Evolutionary conservation across 148 eudicot genomes (phyloP), one percentile per base, ranked within the genome.

Genomic region (Persicaria maculosa): DNA sequence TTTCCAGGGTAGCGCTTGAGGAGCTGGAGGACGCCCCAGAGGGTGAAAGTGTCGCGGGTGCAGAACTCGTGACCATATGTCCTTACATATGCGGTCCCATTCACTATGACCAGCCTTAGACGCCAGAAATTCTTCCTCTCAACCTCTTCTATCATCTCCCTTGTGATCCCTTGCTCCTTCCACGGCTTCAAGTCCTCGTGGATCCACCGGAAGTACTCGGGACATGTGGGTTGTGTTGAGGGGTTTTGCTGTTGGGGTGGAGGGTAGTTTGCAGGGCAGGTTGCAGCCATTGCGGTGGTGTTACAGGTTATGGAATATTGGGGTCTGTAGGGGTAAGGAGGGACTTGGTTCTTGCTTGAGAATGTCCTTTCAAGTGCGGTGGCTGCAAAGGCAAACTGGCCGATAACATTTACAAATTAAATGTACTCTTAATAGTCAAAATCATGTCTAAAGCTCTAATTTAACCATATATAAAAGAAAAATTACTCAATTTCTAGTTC

Each of bases 121-220:
- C 86, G 88, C 4, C 89, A 84, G 12, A 17, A 61, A 4, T 62
- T 74, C 71, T 47, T 1, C 16, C 64, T 68, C 53, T 52, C 4
- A 76, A 78, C 64, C 73, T 82, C 50, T 9, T 85, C 85, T 16
- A 89, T 85, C 88, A 89, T 85, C 4, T 81, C 81, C 12, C 61
- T 73, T 15, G 83, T 84, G 8, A 89, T 85, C 44, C 93, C 91
- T 0, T 79, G 64, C 0, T 76, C 59, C 76, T 82, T 84, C 78
- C 86, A 89, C 15, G 89, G 84, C 55, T 68, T 78, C 9, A 89
- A 64, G 77, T 89, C 91, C 50, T 87, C 85, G n/a, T 89, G 93
- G 45, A 89, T 87, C 86, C 85, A 89, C 3, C 86, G 76, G 68
- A 89, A 89, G 81, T 85, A 86, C 4, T 87, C 85, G 0, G 93